These are phyloP conservation scores for Aspergillus sp. DNA, from an alignment of 2,329 filamentous ascomycete species.

Conservation along the genomic window DNA sequence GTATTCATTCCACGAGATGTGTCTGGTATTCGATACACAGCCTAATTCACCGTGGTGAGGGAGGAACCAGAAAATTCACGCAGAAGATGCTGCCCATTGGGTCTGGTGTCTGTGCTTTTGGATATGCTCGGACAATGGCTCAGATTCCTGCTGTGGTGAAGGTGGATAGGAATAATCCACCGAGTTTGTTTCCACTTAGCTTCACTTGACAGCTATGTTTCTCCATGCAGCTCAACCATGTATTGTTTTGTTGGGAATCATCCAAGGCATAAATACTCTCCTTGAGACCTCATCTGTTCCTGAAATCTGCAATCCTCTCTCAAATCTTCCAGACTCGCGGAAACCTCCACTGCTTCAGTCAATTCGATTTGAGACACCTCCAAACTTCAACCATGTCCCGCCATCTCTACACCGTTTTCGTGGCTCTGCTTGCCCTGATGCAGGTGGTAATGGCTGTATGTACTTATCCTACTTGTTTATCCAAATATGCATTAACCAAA, in stretches of 20 bases:
- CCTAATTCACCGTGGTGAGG: too few species aligned
- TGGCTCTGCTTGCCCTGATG: neutral
- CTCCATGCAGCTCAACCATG: too few species aligned
- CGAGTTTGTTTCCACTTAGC: constrained; percentile 52
- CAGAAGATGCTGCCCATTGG: too few species aligned
- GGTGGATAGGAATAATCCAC: constrained; percentile 54
- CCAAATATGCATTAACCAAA: neutral
- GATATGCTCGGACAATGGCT: constrained; percentile 50
- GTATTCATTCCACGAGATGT: too few species aligned
- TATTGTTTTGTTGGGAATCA: too few species aligned
- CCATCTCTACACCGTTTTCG: neutral
- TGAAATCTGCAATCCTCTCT: neutral
- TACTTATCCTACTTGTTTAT: neutral
- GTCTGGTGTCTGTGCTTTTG: too few species aligned
- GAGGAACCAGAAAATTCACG: too few species aligned
- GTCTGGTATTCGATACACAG: too few species aligned
- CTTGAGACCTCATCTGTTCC: too few species aligned
- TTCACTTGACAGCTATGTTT: too few species aligned
- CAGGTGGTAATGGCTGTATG: neutral
- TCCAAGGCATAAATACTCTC: too few species aligned
- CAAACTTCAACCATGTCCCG: neutral
- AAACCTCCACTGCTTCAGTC: neutral
- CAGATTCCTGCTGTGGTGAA: constrained; percentile 50
- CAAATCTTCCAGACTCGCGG: too few species aligned
- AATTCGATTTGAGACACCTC: neutral